Percentiles rank a stretch among this genome's conserved stretches.
These are phyloP conservation scores for Boletus fagicola DNA, from an alignment of 768 basidiomycete genomes.

Conservation along the genomic window DNA sequence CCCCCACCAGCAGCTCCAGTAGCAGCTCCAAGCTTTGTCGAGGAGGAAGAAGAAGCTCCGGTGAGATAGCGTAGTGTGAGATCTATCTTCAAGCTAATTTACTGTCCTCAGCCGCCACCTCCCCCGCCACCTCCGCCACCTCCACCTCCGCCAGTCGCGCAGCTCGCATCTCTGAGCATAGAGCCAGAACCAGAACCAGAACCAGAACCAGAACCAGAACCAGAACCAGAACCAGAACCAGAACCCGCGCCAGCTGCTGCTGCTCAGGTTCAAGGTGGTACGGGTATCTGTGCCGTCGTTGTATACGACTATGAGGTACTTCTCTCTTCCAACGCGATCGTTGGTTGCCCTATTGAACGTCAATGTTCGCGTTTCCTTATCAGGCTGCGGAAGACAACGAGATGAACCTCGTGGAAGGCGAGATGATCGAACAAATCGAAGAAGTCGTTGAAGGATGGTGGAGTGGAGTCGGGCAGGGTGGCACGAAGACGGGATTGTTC, in stretches of 20 bases:
- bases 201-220: slow-evolving; percentile 38
- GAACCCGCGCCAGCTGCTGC: slow-evolving; percentile 21
- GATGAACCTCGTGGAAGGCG: slow-evolving; percentile 75
- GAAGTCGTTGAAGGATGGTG: slow-evolving; percentile 92
- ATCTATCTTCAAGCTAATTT: neutral
- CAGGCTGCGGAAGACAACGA: slow-evolving; percentile 87
- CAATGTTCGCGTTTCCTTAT: neutral
- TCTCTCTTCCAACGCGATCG: neutral
- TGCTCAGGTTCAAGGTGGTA: slow-evolving; percentile 14
- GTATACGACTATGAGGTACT: slow-evolving; percentile 76
- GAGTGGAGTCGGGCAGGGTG: slow-evolving; percentile 69
- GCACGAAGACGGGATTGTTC: slow-evolving; percentile 75
- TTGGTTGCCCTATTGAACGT: neutral
- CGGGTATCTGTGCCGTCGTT: slow-evolving; percentile 70
- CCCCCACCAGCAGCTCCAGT: slow-evolving; percentile 27
- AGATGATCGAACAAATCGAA: slow-evolving; percentile 78
- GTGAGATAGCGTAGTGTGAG: slow-evolving; percentile 1
- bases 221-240: slow-evolving; percentile 36
- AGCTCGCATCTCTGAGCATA: slow-evolving; percentile 24
- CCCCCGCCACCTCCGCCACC: slow-evolving; percentile 49
- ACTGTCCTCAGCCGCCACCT: slow-evolving; percentile 21
- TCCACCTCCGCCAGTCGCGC: slow-evolving; percentile 43
- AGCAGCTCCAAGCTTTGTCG: neutral
- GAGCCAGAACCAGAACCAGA: slow-evolving; percentile 40
- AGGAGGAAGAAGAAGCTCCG: slow-evolving; percentile 16